Percentiles rank a stretch among this genome's conserved stretches.
phyloP scores from a whole-genome alignment of 177 flowering plant species.

The Vitis hybrid region DNA sequence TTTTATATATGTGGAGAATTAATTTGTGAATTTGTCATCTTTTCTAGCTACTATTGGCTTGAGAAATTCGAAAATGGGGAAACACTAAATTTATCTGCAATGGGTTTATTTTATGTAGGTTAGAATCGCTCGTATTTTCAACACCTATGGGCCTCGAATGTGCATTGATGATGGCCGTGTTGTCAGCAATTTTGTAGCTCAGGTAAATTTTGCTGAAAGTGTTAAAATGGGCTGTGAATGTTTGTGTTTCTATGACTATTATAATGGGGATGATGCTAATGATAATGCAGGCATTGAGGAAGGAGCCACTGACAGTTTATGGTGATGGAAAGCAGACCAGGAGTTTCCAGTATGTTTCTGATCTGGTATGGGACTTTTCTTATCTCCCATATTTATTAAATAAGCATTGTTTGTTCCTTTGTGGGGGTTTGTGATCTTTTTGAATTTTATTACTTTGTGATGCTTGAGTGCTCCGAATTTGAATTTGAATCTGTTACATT shows the following conservation, averaged over 20 bases:
- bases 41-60: too few species aligned
- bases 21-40: too few species aligned
- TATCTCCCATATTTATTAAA: neutral
- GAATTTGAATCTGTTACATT: neutral
- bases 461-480: neutral
- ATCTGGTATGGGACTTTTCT: slow-evolving; percentile 54
- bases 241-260: neutral
- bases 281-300: slow-evolving; percentile 78
- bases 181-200: slow-evolving; percentile 97
- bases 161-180: slow-evolving; percentile 99
- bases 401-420: neutral
- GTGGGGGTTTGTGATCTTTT: neutral
- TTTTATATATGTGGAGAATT: too few species aligned
- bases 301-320: slow-evolving; percentile 93
- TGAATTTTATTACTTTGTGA: neutral
- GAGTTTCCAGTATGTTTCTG: slow-evolving; percentile 97
- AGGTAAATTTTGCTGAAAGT: slow-evolving; percentile 43
- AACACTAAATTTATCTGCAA: too few species aligned
- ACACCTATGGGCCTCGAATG: slow-evolving; percentile 99
- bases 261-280: neutral
- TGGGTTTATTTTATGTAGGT: slow-evolving; percentile 47
- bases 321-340: slow-evolving; percentile 99
- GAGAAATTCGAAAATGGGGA: too few species aligned
- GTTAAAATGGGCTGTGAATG: neutral
- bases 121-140: slow-evolving; percentile 96